A percentile compares a stretch with the other conserved stretches of the same genome.
Conservation (phyloP, 2,329 filamentous ascomycete genomes). For the Aspergillus intermedius region DNA sequence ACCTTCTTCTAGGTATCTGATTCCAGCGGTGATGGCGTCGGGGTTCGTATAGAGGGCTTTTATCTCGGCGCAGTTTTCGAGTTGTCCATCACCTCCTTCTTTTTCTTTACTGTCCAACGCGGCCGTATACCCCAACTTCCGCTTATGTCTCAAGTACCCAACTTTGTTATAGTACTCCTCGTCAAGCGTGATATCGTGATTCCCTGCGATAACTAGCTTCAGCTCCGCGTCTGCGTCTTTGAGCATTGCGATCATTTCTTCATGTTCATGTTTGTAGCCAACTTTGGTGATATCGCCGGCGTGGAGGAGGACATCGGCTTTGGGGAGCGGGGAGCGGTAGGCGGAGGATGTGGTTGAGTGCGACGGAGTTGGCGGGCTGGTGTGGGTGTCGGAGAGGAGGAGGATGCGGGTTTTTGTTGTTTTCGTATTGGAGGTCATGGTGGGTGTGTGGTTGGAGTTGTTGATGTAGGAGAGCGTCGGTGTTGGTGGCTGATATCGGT, state of each 20-base stretch:
- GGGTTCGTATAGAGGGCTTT: constrained; percentile 44
- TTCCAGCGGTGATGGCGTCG: constrained; percentile 40
- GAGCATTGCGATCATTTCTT: constrained; percentile 43
- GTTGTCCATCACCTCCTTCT: constrained; percentile 11
- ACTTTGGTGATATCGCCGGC: constrained; percentile 54
- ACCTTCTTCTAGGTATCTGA: constrained; percentile 53
- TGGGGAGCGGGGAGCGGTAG: constrained; percentile 42
- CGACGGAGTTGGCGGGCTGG: constrained; percentile 16
- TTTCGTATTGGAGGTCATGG: constrained; percentile 8
- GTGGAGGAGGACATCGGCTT: constrained; percentile 50
- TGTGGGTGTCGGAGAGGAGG: constrained; percentile 41
- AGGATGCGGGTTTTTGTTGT: constrained; percentile 35
- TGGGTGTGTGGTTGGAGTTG: constrained; percentile 1
- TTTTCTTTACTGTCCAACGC: constrained; percentile 13
- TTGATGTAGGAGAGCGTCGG: neutral
- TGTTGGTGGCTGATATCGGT: neutral
- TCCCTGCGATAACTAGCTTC: constrained; percentile 58
- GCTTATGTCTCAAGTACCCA: constrained; percentile 24
- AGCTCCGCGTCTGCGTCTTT: constrained; percentile 45
- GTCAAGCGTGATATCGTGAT: constrained; percentile 57
- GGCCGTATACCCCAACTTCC: constrained; percentile 7
- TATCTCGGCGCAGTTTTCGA: constrained; percentile 21
- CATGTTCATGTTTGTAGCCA: constrained; percentile 44
- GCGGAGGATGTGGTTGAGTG: constrained; percentile 15
- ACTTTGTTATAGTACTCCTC: constrained; percentile 38